These are phyloP conservation scores for Paramecium pentaurelia DNA, from an alignment of 73 alveolate genomes.

Conservation along the genomic window DNA sequence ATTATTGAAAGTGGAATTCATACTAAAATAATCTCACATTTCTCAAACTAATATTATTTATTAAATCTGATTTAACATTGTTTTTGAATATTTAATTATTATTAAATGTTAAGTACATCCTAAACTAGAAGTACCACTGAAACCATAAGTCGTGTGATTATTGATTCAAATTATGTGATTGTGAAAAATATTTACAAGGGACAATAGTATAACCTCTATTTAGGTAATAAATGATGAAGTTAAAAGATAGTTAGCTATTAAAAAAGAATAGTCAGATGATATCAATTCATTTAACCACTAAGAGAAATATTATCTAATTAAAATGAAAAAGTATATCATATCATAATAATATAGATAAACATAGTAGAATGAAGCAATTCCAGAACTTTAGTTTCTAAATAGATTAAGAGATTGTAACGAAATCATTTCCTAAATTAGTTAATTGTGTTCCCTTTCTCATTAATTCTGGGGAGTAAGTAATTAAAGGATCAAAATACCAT, in stretches of 20 bases:
- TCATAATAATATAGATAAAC: background rate
- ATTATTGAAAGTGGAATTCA: background rate
- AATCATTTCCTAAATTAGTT: background rate
- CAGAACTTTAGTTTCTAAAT: background rate
- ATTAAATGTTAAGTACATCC: background rate
- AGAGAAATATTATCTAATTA: background rate
- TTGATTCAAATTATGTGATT: background rate
- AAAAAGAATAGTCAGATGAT: background rate
- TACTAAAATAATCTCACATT: background rate
- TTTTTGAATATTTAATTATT: background rate
- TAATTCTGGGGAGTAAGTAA: background rate
- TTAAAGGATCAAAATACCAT: background rate
- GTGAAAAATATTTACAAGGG: background rate
- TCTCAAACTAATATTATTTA: background rate
- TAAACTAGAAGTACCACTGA: background rate
- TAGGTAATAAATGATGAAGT: background rate
- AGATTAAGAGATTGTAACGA: background rate
- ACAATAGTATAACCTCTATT: background rate
- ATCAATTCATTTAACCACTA: background rate
- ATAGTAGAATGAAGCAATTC: background rate
- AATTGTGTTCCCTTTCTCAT: constrained; percentile 10
- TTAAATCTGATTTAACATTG: background rate
- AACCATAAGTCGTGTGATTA: background rate
- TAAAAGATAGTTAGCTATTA: constrained; percentile 14
- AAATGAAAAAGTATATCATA: background rate